Evolutionary conservation across 768 basidiomycete species (phyloP).

Genomic region (Lanmaoa pseudosensibilis): DNA sequence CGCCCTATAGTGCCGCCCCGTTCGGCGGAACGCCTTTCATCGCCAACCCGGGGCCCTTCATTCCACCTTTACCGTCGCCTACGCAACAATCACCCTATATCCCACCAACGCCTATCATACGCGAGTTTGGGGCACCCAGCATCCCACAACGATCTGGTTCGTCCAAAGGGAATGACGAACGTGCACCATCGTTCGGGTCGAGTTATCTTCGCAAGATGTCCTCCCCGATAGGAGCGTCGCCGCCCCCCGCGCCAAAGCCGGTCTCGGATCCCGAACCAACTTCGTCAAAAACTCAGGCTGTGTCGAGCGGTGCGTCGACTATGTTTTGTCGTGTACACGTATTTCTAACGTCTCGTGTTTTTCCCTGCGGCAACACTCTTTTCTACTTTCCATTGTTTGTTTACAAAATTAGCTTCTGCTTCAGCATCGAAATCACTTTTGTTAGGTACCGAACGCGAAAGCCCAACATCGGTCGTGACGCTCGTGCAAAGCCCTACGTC

Average conservation of each 20-base stretch:
- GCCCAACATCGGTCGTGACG: background rate
- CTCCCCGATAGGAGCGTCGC: no score
- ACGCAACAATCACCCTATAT: no score
- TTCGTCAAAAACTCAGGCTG: background rate
- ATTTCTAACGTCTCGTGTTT: background rate
- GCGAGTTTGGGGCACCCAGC: background rate
- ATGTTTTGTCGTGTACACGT: background rate
- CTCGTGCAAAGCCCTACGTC: background rate
- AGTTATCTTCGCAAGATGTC: background rate
- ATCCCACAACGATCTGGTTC: background rate
- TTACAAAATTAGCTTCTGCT: no score
- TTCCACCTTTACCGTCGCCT: background rate
- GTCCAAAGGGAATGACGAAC: background rate
- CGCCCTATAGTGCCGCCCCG: background rate
- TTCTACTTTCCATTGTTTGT: background rate
- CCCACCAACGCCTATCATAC: background rate
- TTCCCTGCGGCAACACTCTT: background rate
- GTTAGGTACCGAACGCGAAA: background rate
- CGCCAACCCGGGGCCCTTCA: background rate
- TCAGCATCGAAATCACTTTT: background rate
- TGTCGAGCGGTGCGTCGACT: background rate
- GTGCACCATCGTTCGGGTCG: background rate
- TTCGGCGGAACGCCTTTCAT: background rate
- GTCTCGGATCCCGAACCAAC: background rate
- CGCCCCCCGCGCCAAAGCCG: background rate